A percentile compares a stretch with the other conserved stretches of the same genome.
phyloP scores from a whole-genome alignment of 2,329 filamentous ascomycete species.

The Fusarium domesticum region DNA sequence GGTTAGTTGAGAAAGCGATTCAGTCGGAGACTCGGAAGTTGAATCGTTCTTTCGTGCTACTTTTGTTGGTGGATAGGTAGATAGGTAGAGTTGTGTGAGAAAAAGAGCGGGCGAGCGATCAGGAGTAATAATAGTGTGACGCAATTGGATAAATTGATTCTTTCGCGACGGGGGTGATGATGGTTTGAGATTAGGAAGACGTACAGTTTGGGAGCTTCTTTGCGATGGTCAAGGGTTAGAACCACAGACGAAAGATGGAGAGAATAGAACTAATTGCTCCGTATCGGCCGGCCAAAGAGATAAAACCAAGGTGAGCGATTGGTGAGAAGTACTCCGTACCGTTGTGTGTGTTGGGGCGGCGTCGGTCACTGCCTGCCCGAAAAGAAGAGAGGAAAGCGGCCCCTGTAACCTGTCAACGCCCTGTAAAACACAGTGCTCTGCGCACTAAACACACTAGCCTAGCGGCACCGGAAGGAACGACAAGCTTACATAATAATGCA shows the following conservation, averaged over 20 bases:
- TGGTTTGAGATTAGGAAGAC: not conserved
- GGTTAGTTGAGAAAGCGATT: not conserved
- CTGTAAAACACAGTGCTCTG: not conserved
- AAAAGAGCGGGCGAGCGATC: not conserved
- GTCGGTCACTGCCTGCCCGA: conserved; percentile 20
- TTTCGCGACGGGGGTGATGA: not conserved
- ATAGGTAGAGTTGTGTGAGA: no score
- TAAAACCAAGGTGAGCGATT: no score
- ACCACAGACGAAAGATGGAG: no score
- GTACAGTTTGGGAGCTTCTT: not conserved
- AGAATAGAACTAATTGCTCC: no score
- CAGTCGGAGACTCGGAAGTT: no score
- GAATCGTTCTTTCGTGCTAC: no score
- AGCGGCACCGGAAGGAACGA: not conserved
- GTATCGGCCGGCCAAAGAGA: not conserved
- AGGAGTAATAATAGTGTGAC: not conserved
- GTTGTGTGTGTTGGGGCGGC: conserved; percentile 23
- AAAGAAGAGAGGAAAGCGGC: conserved; percentile 6
- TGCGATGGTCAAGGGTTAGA: no score
- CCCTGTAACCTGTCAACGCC: not conserved
- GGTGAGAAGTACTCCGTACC: no score
- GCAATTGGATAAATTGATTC: not conserved
- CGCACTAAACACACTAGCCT: not conserved
- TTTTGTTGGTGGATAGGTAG: no score
- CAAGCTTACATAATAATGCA: not conserved